Evolutionary conservation across 2,329 filamentous ascomycete species (phyloP).

Genomic region (Magnaporthales sp.): DNA sequence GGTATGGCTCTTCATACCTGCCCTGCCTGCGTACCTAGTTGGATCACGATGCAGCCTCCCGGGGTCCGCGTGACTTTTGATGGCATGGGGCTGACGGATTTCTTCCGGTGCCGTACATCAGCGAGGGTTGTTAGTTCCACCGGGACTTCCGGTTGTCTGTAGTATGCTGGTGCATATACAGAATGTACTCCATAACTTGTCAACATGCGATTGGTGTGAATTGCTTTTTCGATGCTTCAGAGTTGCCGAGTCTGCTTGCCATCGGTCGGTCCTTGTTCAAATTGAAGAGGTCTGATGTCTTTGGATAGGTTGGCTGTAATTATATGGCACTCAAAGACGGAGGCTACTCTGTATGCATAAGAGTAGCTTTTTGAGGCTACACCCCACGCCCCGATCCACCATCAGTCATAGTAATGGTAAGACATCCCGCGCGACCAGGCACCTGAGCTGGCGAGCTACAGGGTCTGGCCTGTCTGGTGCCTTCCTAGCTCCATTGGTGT

Average conservation of each 20-base stretch:
- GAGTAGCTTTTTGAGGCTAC: background rate
- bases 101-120: background rate
- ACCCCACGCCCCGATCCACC: background rate
- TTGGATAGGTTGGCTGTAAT: background rate
- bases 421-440: background rate
- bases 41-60: background rate
- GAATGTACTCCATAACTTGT: background rate
- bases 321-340: background rate
- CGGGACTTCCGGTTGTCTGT: background rate
- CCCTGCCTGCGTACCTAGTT: background rate
- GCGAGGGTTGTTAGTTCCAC: background rate
- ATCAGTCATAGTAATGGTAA: background rate
- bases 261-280: background rate
- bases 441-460: background rate
- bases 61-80: background rate
- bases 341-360: background rate
- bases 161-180: background rate
- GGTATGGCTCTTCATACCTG: background rate
- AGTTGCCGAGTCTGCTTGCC: background rate
- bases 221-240: background rate
- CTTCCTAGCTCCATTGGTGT: background rate
- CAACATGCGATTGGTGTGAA: background rate
- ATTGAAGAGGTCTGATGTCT: background rate
- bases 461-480: background rate
- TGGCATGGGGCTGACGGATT: background rate